These are phyloP conservation scores for Sanguinoderma infundibulare DNA, from an alignment of 1,284 basidiomycete genomes.

Conservation along the genomic window DNA sequence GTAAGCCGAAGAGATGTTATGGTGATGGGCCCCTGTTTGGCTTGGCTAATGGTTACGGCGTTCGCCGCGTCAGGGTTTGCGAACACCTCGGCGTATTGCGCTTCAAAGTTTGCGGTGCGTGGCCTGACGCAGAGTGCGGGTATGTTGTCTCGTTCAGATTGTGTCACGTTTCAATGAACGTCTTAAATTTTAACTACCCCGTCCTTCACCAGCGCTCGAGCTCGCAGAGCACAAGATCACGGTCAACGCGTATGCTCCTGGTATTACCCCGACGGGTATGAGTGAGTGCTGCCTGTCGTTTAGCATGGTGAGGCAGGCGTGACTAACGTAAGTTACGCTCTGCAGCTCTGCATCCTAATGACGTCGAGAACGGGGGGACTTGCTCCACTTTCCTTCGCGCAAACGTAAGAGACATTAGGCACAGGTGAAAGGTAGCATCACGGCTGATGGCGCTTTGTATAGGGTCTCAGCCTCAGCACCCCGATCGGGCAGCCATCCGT, in stretches of 20 bases:
- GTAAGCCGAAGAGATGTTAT: slow-evolving; percentile 6
- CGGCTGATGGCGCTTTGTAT: background rate
- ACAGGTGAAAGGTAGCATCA: background rate
- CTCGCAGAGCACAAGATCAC: slow-evolving; percentile 28
- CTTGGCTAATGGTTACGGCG: background rate
- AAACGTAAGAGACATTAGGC: background rate
- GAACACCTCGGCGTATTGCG: slow-evolving; percentile 25
- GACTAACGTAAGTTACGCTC: background rate
- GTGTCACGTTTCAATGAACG: background rate
- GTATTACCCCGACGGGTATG: slow-evolving; percentile 29
- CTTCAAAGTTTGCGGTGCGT: slow-evolving; percentile 40
- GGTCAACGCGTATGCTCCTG: slow-evolving; percentile 34
- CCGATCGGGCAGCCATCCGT: slow-evolving; percentile 19
- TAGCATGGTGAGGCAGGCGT: background rate
- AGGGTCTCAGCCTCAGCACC: slow-evolving; percentile 13
- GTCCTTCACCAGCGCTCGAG: slow-evolving; percentile 24
- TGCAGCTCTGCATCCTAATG: slow-evolving; percentile 24
- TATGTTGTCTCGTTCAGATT: slow-evolving; percentile 4
- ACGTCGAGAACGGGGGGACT: slow-evolving; percentile 23
- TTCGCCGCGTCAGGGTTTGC: slow-evolving; percentile 14
- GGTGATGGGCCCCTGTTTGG: background rate
- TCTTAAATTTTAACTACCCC: too few relatives aligned
- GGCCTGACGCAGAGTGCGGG: slow-evolving; percentile 37
- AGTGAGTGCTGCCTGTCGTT: slow-evolving; percentile 16
- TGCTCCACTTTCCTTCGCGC: background rate